Conservation (phyloP, 2,329 filamentous ascomycete species). For the Aspergillus sp. region DNA sequence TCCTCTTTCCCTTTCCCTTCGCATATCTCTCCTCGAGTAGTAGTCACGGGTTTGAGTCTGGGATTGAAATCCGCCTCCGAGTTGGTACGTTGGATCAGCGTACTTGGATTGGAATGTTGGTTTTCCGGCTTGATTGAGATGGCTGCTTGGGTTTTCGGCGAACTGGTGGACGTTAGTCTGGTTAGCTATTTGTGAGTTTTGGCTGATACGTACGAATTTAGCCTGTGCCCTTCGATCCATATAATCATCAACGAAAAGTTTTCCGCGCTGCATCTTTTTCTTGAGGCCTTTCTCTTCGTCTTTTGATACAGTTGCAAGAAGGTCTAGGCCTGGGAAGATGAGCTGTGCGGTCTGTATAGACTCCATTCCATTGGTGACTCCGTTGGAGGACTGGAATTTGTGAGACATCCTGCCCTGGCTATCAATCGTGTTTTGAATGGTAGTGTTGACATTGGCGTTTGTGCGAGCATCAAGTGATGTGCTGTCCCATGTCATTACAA, state of each 20-base stretch:
- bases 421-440: constrained; percentile 34
- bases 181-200: not conserved
- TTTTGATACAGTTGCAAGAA: constrained; percentile 1
- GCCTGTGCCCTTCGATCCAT: constrained; percentile 51
- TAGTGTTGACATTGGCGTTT: constrained; percentile 36
- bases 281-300: constrained; percentile 9
- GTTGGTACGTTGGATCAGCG: constrained; percentile 51
- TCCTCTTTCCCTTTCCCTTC: constrained; percentile 12
- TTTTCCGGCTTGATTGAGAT: constrained; percentile 33
- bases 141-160: constrained; percentile 42
- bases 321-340: constrained; percentile 48
- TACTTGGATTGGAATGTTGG: constrained; percentile 48
- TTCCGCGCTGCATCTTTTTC: constrained; percentile 16
- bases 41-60: not conserved
- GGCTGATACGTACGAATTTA: constrained; percentile 37
- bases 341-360: constrained; percentile 50
- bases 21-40: not conserved
- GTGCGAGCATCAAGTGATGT: constrained; percentile 30
- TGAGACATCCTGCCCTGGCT: constrained; percentile 25
- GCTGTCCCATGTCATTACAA: constrained; percentile 57
- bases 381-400: constrained; percentile 39
- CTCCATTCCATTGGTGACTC: constrained; percentile 34
- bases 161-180: constrained; percentile 16
- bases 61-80: not conserved
- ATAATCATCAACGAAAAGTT: constrained; percentile 48